Base-by-base conservation (phyloP, 2,329 filamentous ascomycete genomes). In the Aspergillus ruber region DNA sequence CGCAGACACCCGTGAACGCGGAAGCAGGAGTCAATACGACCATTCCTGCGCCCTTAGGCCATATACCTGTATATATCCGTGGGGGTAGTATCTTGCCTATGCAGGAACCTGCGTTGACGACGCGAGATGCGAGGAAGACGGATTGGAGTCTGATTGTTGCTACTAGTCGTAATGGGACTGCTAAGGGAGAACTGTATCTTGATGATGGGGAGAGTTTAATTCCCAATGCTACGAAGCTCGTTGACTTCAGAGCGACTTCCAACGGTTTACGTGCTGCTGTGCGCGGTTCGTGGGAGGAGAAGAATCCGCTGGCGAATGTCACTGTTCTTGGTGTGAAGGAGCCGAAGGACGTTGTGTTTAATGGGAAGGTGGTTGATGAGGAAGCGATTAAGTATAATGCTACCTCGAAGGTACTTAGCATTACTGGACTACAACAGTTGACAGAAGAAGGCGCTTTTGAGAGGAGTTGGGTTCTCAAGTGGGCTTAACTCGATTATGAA, bases 141-240 rank as follows among this genome's bases (percentile, higher is more conserved):
- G 77, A 81, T 0, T 90, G 85, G 83, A 79, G 78, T 6, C 54
- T 90, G 36, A 70, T 89, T 8, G 78, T 81, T 1, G 83, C 84
- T 2, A 74, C 86, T 1, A 74, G 78, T 52, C 56, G 60, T 1
- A 58, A 75, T 13, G 81, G 82, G 0, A 63, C 66, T 1, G 85
- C 86, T 0, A 69, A 58, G 2, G 86, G 86, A 0, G 64, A 71
- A 15, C 65, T 90, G 25, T 90, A 90, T 60, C 61, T 90, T 6
- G 87, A 90, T 56, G 87, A 91, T 56, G 86, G 87, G 1, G 84
- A 84, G 67, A 86, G 81, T 47, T 49, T 88, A 6, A 57, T 65
- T 29, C 83, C 79, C 0, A 71, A 76, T 10, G 70, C 73, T 0
- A 83, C 76, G 0, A 73, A 82, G 4, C 73, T 73, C 50, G 76